Evolutionary conservation across 2,329 filamentous ascomycete species (phyloP), one percentile per base, ranked within the genome.

Genomic region (Fusarium drepaniforme): DNA sequence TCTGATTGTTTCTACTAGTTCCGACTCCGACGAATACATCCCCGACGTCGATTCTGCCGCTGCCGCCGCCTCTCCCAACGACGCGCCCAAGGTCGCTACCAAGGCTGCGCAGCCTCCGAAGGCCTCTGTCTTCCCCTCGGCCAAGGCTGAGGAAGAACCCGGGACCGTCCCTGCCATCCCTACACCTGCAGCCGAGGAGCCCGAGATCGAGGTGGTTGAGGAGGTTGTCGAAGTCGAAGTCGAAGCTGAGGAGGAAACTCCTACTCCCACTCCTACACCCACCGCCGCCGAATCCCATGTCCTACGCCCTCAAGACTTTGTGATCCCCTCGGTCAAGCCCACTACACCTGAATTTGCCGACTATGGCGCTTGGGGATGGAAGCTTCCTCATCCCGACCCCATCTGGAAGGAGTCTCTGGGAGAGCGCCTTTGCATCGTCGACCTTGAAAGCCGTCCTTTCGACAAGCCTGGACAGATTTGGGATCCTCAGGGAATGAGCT

Each of bases 381-480:
- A 80, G 12, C 78, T 84, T 8, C 72, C 78, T 7, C 76, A 71
- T 6, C 66, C 35, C 23, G 28, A 78, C 2, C 60, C 78, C 13
- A 75, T 79, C 16, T 85, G 83, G 76, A 80, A 76, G 15, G 68
- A 82, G 40, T 67, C 77, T 9, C 73, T 86, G 40, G 82, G 83
- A 60, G 78, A 84, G 72, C 79, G 84, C 2, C 76, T 86, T 8
- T 86, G 84, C 82, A 85, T 86, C 71, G 83, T 86, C 71, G 85
- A 86, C 66, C 79, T 86, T 49, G 85, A 86, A 75, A 85, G 82
- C 75, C 84, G 85, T 33, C 76, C 77, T 5, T 86, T 86, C 62
- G 72, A 81, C 57, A 76, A 78, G 53, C 71, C 81, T 4, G 82
- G 82, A 28, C 78, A 83, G 72, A 78, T 85, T 38, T 86, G 84